phyloP scores from a whole-genome alignment of 495 filamentous ascomycete genomes.

The Neurospora hispaniola region DNA sequence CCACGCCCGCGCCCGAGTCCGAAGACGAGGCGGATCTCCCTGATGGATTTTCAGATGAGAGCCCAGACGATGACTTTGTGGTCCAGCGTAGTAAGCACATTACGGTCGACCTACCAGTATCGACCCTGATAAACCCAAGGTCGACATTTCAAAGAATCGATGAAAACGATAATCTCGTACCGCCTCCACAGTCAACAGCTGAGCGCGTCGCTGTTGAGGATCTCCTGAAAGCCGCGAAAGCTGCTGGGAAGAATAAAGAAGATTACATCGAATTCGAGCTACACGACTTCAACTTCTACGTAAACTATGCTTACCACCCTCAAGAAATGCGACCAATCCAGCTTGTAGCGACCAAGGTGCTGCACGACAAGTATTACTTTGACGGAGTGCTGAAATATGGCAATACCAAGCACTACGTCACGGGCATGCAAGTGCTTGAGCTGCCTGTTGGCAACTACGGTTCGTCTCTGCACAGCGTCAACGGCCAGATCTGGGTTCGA shows the following conservation, averaged over 20 bases:
- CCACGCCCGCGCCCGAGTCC: not conserved
- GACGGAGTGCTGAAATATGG: constrained; percentile 49
- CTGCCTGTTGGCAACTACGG: constrained; percentile 60
- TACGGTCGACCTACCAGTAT: constrained; percentile 13
- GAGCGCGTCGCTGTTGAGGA: constrained; percentile 21
- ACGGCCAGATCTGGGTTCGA: constrained; percentile 50
- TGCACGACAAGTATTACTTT: constrained; percentile 34
- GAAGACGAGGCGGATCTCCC: not conserved
- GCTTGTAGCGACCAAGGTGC: constrained; percentile 30
- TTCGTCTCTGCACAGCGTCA: constrained; percentile 31
- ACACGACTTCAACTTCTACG: constrained; percentile 43
- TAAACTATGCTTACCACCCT: constrained; percentile 20
- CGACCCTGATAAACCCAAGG: constrained; percentile 13
- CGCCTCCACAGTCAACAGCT: constrained; percentile 6
- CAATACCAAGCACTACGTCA: constrained; percentile 33
- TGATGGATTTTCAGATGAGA: not conserved
- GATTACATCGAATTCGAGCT: constrained; percentile 37
- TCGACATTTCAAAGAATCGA: not conserved
- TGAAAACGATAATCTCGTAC: constrained; percentile 7
- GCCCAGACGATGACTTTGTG: constrained; percentile 1
- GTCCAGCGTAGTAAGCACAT: constrained; percentile 1
- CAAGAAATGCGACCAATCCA: constrained; percentile 43
- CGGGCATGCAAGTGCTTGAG: constrained; percentile 41
- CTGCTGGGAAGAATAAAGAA: not conserved
- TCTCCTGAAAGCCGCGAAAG: constrained; percentile 8